Percentiles rank a stretch among this genome's conserved stretches.
Evolutionary conservation across 345 rosid genomes (phyloP).

Genomic region (Lumnitzera racemosa): DNA sequence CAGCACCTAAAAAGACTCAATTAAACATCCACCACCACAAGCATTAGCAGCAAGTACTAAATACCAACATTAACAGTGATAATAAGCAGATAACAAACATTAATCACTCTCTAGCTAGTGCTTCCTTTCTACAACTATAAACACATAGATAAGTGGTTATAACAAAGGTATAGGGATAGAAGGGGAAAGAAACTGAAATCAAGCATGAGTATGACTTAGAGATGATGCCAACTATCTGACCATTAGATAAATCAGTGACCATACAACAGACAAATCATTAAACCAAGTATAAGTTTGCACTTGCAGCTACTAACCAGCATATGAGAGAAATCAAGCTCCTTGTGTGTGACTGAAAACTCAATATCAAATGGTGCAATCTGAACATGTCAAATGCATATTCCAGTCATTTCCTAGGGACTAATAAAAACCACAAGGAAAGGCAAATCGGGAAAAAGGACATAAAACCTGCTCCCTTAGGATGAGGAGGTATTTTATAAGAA

Average conservation of each 20-base stretch:
- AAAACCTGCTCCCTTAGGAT: slow-evolving; percentile 91
- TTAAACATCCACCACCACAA: too few species aligned
- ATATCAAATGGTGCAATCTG: slow-evolving; percentile 98
- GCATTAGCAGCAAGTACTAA: too few species aligned
- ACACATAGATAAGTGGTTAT: too few species aligned
- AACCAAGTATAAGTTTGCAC: background rate
- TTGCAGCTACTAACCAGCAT: slow-evolving; percentile 65
- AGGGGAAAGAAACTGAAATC: too few species aligned
- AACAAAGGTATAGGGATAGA: too few species aligned
- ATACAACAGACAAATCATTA: background rate
- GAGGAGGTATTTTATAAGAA: slow-evolving; percentile 88
- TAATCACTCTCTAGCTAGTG: too few species aligned
- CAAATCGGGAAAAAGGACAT: slow-evolving; percentile 12
- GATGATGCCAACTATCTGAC: too few species aligned
- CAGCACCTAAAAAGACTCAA: too few species aligned
- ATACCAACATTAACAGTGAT: too few species aligned
- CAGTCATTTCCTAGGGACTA: background rate
- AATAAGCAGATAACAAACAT: too few species aligned
- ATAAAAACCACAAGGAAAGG: slow-evolving; percentile 10
- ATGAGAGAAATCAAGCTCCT: slow-evolving; percentile 98
- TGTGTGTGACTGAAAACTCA: slow-evolving; percentile 89
- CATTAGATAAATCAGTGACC: background rate
- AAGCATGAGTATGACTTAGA: too few species aligned
- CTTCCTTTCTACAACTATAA: too few species aligned
- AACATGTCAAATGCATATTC: slow-evolving; percentile 9